Percentiles rank a stretch among this genome's conserved stretches.
Evolutionary conservation across 2,329 filamentous ascomycete genomes (phyloP).

Genomic region (Phialophora chinensis): DNA sequence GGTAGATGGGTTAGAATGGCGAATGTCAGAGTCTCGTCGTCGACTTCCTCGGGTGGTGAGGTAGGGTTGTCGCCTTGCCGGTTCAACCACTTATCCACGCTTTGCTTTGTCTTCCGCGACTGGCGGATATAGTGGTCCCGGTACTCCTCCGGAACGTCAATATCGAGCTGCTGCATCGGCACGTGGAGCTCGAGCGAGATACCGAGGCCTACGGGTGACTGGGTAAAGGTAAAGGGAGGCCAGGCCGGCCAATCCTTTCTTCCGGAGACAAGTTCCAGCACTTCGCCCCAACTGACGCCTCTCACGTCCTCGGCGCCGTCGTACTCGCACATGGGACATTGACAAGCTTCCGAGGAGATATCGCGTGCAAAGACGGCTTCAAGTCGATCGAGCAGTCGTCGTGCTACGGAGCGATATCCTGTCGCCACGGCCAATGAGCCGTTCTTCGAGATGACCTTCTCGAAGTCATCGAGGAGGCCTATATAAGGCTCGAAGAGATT

Average conservation of each 20-base stretch:
- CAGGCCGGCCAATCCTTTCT: constrained; percentile 83
- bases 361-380: constrained; percentile 95
- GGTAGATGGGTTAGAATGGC: constrained; percentile 89
- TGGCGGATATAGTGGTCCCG: constrained; percentile 90
- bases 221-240: constrained; percentile 81
- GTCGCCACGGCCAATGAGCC: constrained; percentile 94
- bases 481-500: constrained; percentile 83
- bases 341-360: constrained; percentile 83
- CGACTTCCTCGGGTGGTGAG: constrained; percentile 83
- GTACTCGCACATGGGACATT: constrained; percentile 80
- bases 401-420: constrained; percentile 91
- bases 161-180: constrained; percentile 80
- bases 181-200: constrained; percentile 59
- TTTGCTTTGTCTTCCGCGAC: constrained; percentile 88
- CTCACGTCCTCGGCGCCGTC: constrained; percentile 64
- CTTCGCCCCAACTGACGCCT: constrained; percentile 92
- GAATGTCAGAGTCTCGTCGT: constrained; percentile 92
- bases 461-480: constrained; percentile 83
- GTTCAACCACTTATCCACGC: constrained; percentile 87
- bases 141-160: constrained; percentile 92
- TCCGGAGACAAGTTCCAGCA: constrained; percentile 89
- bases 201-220: constrained; percentile 62
- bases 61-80: constrained; percentile 74
- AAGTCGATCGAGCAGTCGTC: constrained; percentile 83
- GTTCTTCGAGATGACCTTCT: constrained; percentile 77